phyloP scores from a whole-genome alignment of 2,329 filamentous ascomycete genomes.

The Beauveria bassiana region DNA sequence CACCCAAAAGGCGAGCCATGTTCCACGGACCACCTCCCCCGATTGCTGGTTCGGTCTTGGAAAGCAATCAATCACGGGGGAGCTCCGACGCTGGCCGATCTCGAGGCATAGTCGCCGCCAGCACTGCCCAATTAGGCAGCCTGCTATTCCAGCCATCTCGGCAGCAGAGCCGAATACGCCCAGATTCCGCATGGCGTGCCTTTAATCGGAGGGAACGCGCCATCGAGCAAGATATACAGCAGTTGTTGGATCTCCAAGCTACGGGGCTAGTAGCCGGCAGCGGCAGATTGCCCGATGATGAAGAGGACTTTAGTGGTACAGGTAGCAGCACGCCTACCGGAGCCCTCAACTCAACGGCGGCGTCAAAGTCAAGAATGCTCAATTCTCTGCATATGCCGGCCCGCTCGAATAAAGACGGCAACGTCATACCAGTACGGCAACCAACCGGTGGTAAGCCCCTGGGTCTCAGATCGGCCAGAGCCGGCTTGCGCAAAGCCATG shows the following conservation, averaged over 20 bases:
- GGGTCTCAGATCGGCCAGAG: conserved; percentile 55
- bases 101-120: conserved; percentile 16
- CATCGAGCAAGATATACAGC: conserved; percentile 40
- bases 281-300: conserved; percentile 17
- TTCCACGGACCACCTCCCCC: conserved; percentile 45
- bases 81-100: conserved; percentile 15
- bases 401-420: conserved; percentile 32
- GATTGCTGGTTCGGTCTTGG: conserved; percentile 36
- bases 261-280: conserved; percentile 34
- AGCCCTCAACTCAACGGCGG: conserved; percentile 31
- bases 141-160: conserved; percentile 31
- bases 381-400: conserved; percentile 35
- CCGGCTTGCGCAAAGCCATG: conserved; percentile 56
- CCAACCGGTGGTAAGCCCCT: conserved; percentile 41
- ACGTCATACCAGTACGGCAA: conserved; percentile 55
- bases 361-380: conserved; percentile 31
- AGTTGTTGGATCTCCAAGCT: conserved; percentile 41
- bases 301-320: conserved; percentile 29
- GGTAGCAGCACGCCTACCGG: conserved; percentile 35
- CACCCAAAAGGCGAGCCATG: conserved; percentile 26
- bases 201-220: conserved; percentile 38
- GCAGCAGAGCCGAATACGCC: conserved; percentile 19
- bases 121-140: conserved; percentile 20
- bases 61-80: conserved; percentile 17
- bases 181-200: conserved; percentile 40